Evolutionary conservation across 352 stramenopile genomes (phyloP), one percentile per base, ranked within the genome.

Genomic region (Phytophthora macrochlamydospora): DNA sequence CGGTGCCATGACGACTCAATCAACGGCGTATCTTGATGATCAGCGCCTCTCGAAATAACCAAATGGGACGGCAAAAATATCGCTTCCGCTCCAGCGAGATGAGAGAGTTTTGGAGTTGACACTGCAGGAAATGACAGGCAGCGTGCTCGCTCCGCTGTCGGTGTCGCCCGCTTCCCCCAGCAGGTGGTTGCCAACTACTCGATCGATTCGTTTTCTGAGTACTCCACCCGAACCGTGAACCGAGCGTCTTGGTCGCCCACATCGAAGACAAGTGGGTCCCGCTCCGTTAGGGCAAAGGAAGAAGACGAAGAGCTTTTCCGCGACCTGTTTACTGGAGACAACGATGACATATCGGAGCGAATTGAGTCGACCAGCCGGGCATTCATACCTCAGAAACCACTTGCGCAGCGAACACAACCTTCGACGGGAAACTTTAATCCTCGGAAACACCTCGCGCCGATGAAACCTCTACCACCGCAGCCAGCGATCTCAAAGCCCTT

Each of bases 241-340:
- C 73, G 69, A 61, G 46, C 38, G 7, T 49, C 35, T 24, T 52
- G 7, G n/a, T 80, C 67, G 0, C 77, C 73, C 2, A 69, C 60
- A 2, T 68, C 61, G n/a, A 45, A 59, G 8, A 18, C 56, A 9
- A 54, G 57, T 40, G 51, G 31, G 8, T 38, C 48, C 40, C 62
- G 44, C 42, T 53, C 51, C 18, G 28, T 32, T 42, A 43, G 59
- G 49, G 55, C 67, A 13, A 71, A 75, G 31, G 69, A 83, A 37
- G 64, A 82, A 45, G 81, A 92, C 12, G 81, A 92, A 66, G 81
- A 92, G 53, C 69, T 92, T 51, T 90, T 90, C 14, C 76, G 81
- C 11, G 81, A 92, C 28, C 65, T 92, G 11, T 90, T 92, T 50
- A 64, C 65, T 1, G 58, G 40, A 9, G 79, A 89, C 6, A 66